Base-by-base conservation (phyloP, 2,329 filamentous ascomycete genomes). In the Uncinocarpus reesii region DNA sequence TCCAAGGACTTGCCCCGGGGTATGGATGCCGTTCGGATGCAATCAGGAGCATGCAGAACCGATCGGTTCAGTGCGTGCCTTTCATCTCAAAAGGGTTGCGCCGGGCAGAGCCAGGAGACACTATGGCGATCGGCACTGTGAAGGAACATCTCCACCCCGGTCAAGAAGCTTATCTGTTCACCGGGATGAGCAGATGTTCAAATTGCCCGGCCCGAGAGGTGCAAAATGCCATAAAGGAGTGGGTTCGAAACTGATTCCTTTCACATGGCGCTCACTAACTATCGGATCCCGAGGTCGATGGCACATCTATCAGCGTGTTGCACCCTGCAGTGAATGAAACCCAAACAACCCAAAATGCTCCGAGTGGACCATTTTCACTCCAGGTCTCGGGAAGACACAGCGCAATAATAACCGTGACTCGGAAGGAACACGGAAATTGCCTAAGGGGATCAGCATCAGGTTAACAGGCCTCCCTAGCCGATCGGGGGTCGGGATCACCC, bases 391-490 rank as follows among this genome's bases (percentile, higher is more conserved):
- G 10, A 40, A n/a, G 2, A 23, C 6, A 21, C 24, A 28, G 23
- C 8, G 26, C 20, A 15, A 31, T 31, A 16, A 13, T 8, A 28
- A 23, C 24, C 23, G 16, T 23, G 26, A 5, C 16, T n/a, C n/a
- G n/a, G n/a, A n/a, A n/a, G n/a, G n/a, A n/a, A n/a, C n/a, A n/a
- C n/a, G n/a, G n/a, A n/a, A n/a, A n/a, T n/a, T n/a, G n/a, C n/a
- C n/a, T n/a, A n/a, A n/a, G n/a, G 40, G 26, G 40, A 42, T 42
- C 40, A n/a, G 23, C 40, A 16, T 29, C 26, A 42, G 31, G 40
- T 42, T 24, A 28, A n/a, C 18, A 18, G 16, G 11, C 32, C 13
- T 26, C 23, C 24, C 26, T 28, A 11, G 40, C 26, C 40, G 40
- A 42, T 42, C 24, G 32, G 28, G 35, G 26, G 26, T 32, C 4